Evolutionary conservation across 2,329 filamentous ascomycete genomes (phyloP), one percentile per base, ranked within the genome.

Genomic region (Bretziella fagacearum): DNA sequence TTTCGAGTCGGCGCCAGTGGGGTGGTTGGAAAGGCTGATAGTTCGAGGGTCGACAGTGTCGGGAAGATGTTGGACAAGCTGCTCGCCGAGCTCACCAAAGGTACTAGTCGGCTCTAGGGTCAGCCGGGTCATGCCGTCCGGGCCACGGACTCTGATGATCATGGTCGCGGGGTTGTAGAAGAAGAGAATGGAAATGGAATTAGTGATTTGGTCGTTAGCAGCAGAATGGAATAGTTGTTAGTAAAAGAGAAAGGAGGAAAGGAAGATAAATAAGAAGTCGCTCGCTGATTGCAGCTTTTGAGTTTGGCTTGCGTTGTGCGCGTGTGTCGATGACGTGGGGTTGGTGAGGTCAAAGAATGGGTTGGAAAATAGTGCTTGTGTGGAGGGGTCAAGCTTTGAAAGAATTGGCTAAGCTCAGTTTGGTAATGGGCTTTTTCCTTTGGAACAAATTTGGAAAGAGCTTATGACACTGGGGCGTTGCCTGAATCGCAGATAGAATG

Each of bases 41-140:
- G 72, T 72, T 41, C 62, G 65, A 4, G 72, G 66, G 52, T 80
- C 73, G 56, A 80, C 68, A n/a, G 70, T 78, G 37, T 69, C 58
- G 23, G 78, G 78, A 29, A 82, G 65, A 50, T 74, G 66, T 45
- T 68, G 59, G 29, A 77, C 58, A 26, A 77, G 74, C 63, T 70
- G 64, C 22, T 65, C 59, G 26, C 69, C 71, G 35, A 80, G 64
- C n/a, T 74, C 65, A 35, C 65, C 67, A 60, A 96, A 94, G 0
- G 79, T 78, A 53, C 83, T 78, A 35, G 73, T 70, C 44, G 79
- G 74, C 55, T 87, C 79, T 55, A 93, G 74, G 44, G 71, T 83
- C 57, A 96, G 69, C 55, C 91, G 81, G 63, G 87, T 80, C 70
- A 91, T 91, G 66, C 91, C 91, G 66, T 95, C 86, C 53, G 84